Conservation (phyloP, 345 rosid species). For the Stellera chamaejasme region DNA sequence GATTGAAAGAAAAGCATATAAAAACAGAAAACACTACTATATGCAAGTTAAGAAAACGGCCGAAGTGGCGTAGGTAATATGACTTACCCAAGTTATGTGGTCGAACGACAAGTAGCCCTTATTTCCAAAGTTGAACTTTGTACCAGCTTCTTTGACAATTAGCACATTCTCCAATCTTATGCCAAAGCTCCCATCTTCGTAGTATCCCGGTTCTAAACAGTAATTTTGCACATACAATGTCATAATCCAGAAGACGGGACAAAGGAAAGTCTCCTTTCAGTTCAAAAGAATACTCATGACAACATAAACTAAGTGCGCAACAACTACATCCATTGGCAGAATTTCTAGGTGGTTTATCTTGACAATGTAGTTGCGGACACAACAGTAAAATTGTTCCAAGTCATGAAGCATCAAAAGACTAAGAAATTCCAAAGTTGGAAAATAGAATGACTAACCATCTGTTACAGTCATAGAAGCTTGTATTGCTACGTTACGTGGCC, state of each 20-base stretch:
- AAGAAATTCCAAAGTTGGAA: neutral
- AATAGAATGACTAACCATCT: conserved; percentile 56
- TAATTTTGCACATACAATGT: conserved; percentile 1
- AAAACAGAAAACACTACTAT: neutral
- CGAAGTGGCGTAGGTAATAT: neutral
- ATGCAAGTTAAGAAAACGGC: neutral
- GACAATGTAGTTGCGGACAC: too few species aligned
- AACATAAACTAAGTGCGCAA: neutral
- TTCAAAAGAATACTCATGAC: neutral
- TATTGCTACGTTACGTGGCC: conserved; percentile 77
- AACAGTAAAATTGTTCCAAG: neutral
- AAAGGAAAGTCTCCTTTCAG: neutral
- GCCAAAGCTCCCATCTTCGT: conserved; percentile 92
- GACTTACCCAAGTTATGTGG: conserved; percentile 96
- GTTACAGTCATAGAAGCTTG: conserved; percentile 99
- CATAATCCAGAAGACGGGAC: neutral
- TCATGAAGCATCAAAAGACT: neutral
- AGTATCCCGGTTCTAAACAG: conserved; percentile 83
- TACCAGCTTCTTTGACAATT: conserved; percentile 56
- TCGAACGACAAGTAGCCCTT: conserved; percentile 88
- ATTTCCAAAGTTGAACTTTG: conserved; percentile 81
- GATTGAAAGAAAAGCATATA: neutral
- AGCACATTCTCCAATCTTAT: conserved; percentile 95
- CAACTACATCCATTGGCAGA: neutral
- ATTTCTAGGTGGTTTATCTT: too few species aligned